Base-by-base conservation (phyloP, 495 filamentous ascomycete genomes). In the Aspergillus campestris region DNA sequence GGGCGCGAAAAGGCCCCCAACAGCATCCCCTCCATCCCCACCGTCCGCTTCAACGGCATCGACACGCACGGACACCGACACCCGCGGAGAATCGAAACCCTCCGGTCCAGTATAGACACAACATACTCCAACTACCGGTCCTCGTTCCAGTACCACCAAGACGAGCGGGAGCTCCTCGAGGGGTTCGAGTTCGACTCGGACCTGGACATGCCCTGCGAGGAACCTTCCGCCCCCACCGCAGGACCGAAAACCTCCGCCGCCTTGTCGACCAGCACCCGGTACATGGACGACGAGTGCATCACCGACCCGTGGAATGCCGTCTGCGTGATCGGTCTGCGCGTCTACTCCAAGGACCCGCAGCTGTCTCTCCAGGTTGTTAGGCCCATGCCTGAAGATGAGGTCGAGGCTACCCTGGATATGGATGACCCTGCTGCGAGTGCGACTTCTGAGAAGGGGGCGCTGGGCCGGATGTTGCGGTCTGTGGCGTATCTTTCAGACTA, bases 261-360 rank as follows among this genome's bases (percentile, higher is more conserved):
- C 3, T 40, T 42, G 15, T 24, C 40, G 9, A 38, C 49, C 5
- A 45, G 28, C 39, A 50, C 36, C 33, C 45, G 47, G 12, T 38
- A 40, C 1, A 43, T 40, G 9, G 55, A 59, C 15, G 30, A 27
- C 7, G 50, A 42, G 18, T 24, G 18, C 18, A 24, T 24, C 35
- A 50, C 38, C 6, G 77, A 90, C 39, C 84, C 86, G 1, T 95
- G 89, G 89, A 92, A 94, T 59, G 87, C 89, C 0, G 79, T 91
- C 0, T 87, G 79, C 35, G 85, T 90, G 2, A 77, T 92, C 0
- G 87, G 88, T 0, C 56, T 95, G 37, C 71, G 83, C 29, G 79
- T 95, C 1, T 92, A 87, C 60, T 80, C 67, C 18, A 74, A 79
- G 55, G 78, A 80, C 47, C 63, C 69, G 6, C 63, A 67, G 34